Evolutionary conservation across 495 filamentous ascomycete genomes (phyloP), one percentile per base, ranked within the genome.

Genomic region (Aspergillus funiculosus): DNA sequence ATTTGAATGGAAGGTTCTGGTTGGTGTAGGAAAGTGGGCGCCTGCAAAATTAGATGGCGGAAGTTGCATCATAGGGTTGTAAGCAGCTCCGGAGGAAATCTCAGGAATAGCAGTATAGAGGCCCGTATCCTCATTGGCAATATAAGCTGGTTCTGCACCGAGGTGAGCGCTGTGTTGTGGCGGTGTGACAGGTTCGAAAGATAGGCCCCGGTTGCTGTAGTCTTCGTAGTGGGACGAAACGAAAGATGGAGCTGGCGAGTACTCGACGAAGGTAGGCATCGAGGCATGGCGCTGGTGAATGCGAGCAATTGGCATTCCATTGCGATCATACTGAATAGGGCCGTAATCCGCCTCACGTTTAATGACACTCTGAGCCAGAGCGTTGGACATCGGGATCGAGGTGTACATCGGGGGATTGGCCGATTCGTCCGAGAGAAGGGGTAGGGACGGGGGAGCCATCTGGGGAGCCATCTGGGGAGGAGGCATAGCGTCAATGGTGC

Each of bases 211-310:
- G 58, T 89, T 89, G 78, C 90, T 94, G 73, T 96, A 98, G 56
- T 96, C 90, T 60, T 96, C 91, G 52, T 86, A 94, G 54, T 94
- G 87, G 4, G 94, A 97, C 4, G 94, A 96, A 18, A 94, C 89
- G 57, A 97, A 96, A 2, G 92, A 97, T 2, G 92, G 92, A 1
- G 92, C 92, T 24, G 92, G 92, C 9, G 92, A 98, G 73, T 95
- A 98, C 64, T 98, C 92, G 69, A 96, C 81, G 55, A 91, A 98
- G 7, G 89, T 86, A 14, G 92, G 92, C 89, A 97, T 95, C 1
- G 94, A 97, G 31, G 90, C 84, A 57, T 96, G 91, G 22, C 92
- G 85, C 58, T 92, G 86, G 66, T 92, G 87, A 24, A 83, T 70
- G 56, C 88, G 85, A 21, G 79, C 69, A 39, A 95, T 74, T 2